phyloP scores from a whole-genome alignment of 192 early-diverging fungal genomes.

The Entomortierella chlamydospora region DNA sequence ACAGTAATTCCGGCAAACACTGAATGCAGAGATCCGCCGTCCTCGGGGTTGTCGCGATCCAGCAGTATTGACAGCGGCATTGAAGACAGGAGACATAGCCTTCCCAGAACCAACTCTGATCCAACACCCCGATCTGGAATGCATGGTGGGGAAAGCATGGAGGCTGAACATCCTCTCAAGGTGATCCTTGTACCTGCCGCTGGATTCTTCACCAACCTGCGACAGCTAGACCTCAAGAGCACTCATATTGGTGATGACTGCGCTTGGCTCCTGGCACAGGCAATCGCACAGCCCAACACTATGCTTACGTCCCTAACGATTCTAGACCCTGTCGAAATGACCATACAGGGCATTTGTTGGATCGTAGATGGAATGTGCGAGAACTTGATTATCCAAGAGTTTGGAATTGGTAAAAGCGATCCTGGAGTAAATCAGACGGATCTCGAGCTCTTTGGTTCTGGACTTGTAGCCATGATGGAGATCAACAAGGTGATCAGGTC shows the following conservation, averaged over 20 bases:
- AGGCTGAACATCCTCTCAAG: background rate
- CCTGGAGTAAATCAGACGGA: background rate
- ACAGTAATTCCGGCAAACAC: background rate
- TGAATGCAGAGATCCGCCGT: background rate
- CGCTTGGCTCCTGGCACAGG: slow-evolving; percentile 43
- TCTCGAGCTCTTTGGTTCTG: slow-evolving; percentile 22
- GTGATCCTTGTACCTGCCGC: background rate
- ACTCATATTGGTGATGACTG: slow-evolving; percentile 29
- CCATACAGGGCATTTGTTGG: slow-evolving; percentile 28
- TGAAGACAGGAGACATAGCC: background rate
- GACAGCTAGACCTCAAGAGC: slow-evolving; percentile 49
- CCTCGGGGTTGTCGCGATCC: background rate
- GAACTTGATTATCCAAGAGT: slow-evolving; percentile 34
- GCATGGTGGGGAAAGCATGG: background rate
- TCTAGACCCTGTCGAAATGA: slow-evolving; percentile 26
- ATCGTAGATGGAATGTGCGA: slow-evolving; percentile 39
- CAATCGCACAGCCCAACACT: slow-evolving; percentile 29
- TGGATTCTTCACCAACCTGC: slow-evolving; percentile 43
- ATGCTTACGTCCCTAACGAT: slow-evolving; percentile 28
- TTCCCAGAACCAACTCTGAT: background rate
- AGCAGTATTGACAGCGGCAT: background rate
- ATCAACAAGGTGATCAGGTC: slow-evolving; percentile 29
- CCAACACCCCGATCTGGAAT: background rate
- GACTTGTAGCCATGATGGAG: slow-evolving; percentile 30
- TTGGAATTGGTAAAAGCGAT: slow-evolving; percentile 39